Evolutionary conservation across 2,329 filamentous ascomycete genomes (phyloP).

Genomic region (Hymenoscyphus linearis): DNA sequence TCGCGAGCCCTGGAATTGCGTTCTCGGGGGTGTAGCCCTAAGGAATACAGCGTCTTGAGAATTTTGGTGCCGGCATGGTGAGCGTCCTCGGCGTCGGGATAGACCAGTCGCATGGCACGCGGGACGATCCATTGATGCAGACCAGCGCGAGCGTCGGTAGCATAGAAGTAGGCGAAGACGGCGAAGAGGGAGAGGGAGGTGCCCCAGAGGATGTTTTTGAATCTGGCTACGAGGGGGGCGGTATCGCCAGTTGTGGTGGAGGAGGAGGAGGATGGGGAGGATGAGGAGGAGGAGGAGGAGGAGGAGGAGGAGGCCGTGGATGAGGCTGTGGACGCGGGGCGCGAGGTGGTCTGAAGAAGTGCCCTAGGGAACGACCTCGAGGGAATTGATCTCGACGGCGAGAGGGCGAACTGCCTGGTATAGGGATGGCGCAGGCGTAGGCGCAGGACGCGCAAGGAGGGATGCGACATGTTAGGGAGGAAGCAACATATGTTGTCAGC

Average conservation of each 20-base stretch:
- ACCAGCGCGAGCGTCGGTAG: conserved; percentile 69
- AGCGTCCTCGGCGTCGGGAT: conserved; percentile 82
- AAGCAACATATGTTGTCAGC: conserved; percentile 1
- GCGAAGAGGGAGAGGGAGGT: conserved; percentile 46
- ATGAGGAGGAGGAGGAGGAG: conserved; percentile 23
- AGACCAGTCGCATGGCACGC: conserved; percentile 58
- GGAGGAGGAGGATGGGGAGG: conserved; percentile 6
- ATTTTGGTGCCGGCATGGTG: conserved; percentile 71
- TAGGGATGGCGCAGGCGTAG: conserved; percentile 8
- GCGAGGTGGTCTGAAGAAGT: conserved; percentile 6
- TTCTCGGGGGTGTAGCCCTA: conserved; percentile 78
- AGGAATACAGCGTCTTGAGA: conserved; percentile 66
- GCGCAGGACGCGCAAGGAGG: conserved; percentile 17
- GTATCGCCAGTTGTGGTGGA: conserved; percentile 25
- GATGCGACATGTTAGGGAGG: conserved; percentile 16
- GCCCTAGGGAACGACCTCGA: conserved; percentile 9
- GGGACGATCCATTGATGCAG: conserved; percentile 64
- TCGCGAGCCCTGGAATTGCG: conserved; percentile 38
- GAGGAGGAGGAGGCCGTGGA: conserved; percentile 18
- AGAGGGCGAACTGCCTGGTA: conserved; percentile 8
- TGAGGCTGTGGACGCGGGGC: neutral
- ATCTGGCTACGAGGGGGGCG: conserved; percentile 36
- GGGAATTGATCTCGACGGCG: conserved; percentile 16
- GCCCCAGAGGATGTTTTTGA: conserved; percentile 47
- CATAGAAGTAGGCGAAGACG: conserved; percentile 55